phyloP scores from a whole-genome alignment of 495 filamentous ascomycete species.

The Aspergillus incahuasiensis region DNA sequence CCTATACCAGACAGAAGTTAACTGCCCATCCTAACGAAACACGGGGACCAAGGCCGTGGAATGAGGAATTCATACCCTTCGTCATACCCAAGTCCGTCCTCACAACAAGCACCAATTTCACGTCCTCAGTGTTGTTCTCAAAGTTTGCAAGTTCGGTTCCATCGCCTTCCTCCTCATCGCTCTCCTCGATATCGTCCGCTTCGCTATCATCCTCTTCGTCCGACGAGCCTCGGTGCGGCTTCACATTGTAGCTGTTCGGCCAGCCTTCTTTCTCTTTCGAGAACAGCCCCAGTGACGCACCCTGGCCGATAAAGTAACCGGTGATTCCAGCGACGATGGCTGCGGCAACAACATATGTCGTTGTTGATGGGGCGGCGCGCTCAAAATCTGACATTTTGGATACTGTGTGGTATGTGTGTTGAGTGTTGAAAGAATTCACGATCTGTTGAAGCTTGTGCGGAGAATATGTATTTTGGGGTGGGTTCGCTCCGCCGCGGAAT shows the following conservation, averaged over 20 bases:
- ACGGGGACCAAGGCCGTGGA: too few species aligned
- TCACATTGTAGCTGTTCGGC: conserved; percentile 51
- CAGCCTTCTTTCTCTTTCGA: conserved; percentile 39
- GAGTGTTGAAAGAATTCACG: background rate
- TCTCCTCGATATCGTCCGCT: conserved; percentile 28
- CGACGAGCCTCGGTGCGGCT: conserved; percentile 42
- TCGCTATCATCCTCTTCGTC: conserved; percentile 36
- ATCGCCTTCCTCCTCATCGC: conserved; percentile 37
- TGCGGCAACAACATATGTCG: conserved; percentile 56
- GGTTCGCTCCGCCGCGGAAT: background rate
- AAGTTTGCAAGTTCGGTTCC: conserved; percentile 42
- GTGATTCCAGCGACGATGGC: conserved; percentile 59
- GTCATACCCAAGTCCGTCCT: conserved; percentile 94
- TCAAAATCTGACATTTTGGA: conserved; percentile 42
- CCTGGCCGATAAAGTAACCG: conserved; percentile 62
- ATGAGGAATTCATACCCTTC: conserved; percentile 59
- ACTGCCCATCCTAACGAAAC: too few species aligned
- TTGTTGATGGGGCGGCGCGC: conserved; percentile 40
- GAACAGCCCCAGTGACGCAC: conserved; percentile 45
- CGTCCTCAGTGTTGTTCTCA: conserved; percentile 64
- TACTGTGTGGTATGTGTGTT: background rate
- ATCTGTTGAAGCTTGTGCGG: background rate
- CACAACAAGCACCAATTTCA: conserved; percentile 90
- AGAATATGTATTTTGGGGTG: background rate
- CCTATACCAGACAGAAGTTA: conserved; percentile 44